These are phyloP conservation scores for Grosmannia huntii DNA, from an alignment of 2,329 filamentous ascomycete genomes.

Conservation along the genomic window DNA sequence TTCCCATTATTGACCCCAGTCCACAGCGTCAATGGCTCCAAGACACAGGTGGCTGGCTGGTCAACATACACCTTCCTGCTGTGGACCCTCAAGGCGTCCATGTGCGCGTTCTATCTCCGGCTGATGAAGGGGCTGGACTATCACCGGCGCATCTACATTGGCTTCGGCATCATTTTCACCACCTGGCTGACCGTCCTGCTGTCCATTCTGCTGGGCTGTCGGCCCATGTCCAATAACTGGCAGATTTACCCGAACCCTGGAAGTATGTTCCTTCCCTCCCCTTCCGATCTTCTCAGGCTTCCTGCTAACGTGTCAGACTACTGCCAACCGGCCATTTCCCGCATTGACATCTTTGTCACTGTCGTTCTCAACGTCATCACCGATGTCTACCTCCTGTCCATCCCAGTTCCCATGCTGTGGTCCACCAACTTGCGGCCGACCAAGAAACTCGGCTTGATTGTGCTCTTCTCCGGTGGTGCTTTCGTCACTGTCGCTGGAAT, in stretches of 20 bases:
- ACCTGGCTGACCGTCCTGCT: conserved; percentile 22
- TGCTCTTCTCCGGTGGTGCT: conserved; percentile 41
- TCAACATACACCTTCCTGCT: conserved; percentile 16
- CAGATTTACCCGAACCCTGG: conserved; percentile 29
- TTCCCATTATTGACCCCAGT: background rate
- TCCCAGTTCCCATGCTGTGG: conserved; percentile 38
- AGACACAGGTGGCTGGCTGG: conserved; percentile 20
- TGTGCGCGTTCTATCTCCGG: conserved; percentile 20
- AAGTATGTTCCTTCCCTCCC: conserved; percentile 16
- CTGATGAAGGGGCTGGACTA: conserved; percentile 19
- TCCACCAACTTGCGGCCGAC: conserved; percentile 31
- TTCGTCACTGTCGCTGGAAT: conserved; percentile 43
- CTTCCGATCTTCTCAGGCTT: background rate
- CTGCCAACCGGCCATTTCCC: conserved; percentile 27
- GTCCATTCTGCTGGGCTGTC: conserved; percentile 23
- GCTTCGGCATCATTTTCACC: conserved; percentile 20
- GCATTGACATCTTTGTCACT: conserved; percentile 23
- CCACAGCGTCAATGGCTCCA: conserved; percentile 21
- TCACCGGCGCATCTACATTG: conserved; percentile 18
- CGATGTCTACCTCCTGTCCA: conserved; percentile 26
- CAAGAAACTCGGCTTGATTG: conserved; percentile 38
- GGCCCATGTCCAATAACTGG: conserved; percentile 24
- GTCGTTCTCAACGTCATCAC: conserved; percentile 26
- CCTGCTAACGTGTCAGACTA: conserved; percentile 11
- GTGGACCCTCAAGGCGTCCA: conserved; percentile 16